phyloP scores from a whole-genome alignment of 768 basidiomycete genomes.

The Cyclocybe cylindracea region DNA sequence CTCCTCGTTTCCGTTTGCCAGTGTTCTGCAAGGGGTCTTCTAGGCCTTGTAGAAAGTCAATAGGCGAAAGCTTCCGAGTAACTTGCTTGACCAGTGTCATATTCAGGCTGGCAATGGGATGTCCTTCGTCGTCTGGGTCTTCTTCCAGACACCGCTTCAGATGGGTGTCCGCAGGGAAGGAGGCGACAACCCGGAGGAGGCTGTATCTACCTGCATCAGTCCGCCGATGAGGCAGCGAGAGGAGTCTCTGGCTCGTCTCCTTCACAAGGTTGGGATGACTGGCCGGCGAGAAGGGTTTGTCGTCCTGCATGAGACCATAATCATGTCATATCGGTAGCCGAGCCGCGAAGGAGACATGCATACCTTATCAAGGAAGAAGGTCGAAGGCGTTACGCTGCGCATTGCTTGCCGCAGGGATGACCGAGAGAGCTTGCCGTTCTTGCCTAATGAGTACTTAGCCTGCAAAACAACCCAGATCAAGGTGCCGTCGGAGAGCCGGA shows the following conservation, averaged over 20 bases:
- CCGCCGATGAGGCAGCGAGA: conserved; percentile 32
- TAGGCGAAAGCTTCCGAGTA: conserved; percentile 36
- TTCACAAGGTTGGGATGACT: conserved; percentile 31
- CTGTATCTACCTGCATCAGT: conserved; percentile 39
- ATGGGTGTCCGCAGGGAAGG: conserved; percentile 40
- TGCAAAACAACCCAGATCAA: conserved; percentile 45
- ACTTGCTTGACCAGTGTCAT: conserved; percentile 40
- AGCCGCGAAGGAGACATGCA: background rate
- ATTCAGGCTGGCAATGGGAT: conserved; percentile 43
- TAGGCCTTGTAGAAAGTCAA: conserved; percentile 33
- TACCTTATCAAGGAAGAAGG: conserved; percentile 43
- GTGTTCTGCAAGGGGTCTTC: conserved; percentile 23
- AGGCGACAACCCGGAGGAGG: conserved; percentile 40
- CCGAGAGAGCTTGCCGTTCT: conserved; percentile 29
- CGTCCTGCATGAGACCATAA: conserved; percentile 27
- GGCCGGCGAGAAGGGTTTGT: conserved; percentile 31
- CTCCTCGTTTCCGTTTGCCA: conserved; percentile 24
- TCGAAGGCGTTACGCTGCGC: conserved; percentile 41
- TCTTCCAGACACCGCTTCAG: conserved; percentile 39
- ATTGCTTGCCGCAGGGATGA: conserved; percentile 35
- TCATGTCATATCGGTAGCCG: background rate
- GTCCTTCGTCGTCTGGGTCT: conserved; percentile 36
- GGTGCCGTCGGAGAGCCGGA: conserved; percentile 33
- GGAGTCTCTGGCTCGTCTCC: conserved; percentile 24
- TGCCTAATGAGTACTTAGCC: conserved; percentile 38